These are phyloP conservation scores for Beauveria varroae DNA, from an alignment of 2,329 filamentous ascomycete species.

Conservation along the genomic window DNA sequence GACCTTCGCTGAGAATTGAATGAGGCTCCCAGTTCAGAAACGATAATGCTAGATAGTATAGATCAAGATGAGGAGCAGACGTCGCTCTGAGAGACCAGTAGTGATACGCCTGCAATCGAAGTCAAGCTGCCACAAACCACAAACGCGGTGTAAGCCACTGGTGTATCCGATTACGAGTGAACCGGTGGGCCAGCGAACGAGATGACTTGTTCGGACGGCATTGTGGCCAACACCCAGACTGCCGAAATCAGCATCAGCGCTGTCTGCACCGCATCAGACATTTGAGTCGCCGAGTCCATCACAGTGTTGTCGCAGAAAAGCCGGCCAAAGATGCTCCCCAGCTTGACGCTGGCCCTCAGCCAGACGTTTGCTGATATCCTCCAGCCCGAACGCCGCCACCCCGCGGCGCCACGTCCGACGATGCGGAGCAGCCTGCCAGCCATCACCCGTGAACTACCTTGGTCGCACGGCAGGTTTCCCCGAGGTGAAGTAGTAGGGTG, in stretches of 20 bases:
- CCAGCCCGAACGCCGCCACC: background rate
- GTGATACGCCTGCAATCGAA: too few relatives aligned
- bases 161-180: background rate
- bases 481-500: conserved; percentile 66
- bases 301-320: background rate
- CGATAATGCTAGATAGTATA: too few relatives aligned
- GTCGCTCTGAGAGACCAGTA: background rate
- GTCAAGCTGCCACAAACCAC: background rate
- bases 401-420: background rate
- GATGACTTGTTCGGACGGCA: conserved; percentile 70
- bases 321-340: background rate
- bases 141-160: background rate
- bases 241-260: background rate
- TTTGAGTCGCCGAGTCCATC: background rate
- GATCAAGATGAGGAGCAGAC: background rate
- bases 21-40: background rate
- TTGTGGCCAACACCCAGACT: conserved; percentile 58
- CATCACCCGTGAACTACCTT: conserved; percentile 39
- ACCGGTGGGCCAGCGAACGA: conserved; percentile 29
- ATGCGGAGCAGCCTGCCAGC: conserved; percentile 51
- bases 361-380: background rate
- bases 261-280: background rate
- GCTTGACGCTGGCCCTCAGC: background rate
- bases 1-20: conserved; percentile 6
- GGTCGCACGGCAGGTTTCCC: conserved; percentile 59